A percentile compares a stretch with the other conserved stretches of the same genome.
Conservation (phyloP, 805 yeast species). For the Kazachstania taianensis region DNA sequence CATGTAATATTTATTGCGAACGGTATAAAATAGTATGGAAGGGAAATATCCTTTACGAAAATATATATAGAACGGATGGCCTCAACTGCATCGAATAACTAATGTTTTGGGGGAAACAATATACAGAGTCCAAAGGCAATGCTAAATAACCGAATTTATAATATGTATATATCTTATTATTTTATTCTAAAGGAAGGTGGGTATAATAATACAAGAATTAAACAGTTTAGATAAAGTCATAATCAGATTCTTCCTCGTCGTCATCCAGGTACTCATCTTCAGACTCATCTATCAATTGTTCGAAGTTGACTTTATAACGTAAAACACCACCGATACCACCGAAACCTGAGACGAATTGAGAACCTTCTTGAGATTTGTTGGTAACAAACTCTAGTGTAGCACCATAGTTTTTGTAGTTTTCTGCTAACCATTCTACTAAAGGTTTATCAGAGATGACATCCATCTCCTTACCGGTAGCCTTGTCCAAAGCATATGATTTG, state of each 20-base stretch:
- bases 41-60: not conserved
- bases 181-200: not conserved
- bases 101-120: too few species aligned
- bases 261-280: constrained; percentile 85
- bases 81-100: too few species aligned
- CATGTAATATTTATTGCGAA: constrained; percentile 1
- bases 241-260: constrained; percentile 32
- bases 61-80: not conserved
- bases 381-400: constrained; percentile 93
- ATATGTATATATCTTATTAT: too few species aligned
- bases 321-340: constrained; percentile 98
- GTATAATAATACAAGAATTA: not conserved
- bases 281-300: constrained; percentile 80
- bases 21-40: not conserved
- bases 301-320: constrained; percentile 95
- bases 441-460: constrained; percentile 78
- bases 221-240: constrained; percentile 27
- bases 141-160: not conserved
- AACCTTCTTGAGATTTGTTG: constrained; percentile 95
- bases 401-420: constrained; percentile 88
- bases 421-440: constrained; percentile 95
- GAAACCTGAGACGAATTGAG: constrained; percentile 94
- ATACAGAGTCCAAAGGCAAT: too few species aligned
- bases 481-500: constrained; percentile 68
- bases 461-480: constrained; percentile 82